Conservation (phyloP, 768 basidiomycete species). For the Cytidiella melzeri region DNA sequence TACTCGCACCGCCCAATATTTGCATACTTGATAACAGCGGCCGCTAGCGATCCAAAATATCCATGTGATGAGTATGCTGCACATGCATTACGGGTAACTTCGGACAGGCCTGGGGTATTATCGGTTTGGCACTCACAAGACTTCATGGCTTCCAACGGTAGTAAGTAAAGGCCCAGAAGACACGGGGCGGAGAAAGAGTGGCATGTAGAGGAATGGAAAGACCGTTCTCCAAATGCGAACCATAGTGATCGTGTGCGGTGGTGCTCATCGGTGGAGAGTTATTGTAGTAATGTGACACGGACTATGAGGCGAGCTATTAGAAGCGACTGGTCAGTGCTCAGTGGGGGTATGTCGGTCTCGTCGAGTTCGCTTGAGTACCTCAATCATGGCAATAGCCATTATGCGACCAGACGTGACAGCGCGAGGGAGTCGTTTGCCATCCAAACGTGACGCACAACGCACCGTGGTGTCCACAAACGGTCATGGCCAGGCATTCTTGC, state of each 20-base stretch:
- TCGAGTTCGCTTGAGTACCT: conserved; percentile 44
- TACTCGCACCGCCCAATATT: conserved; percentile 65
- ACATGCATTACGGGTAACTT: not conserved
- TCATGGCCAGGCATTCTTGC: too few relatives aligned
- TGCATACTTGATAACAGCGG: conserved; percentile 65
- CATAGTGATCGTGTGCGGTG: conserved; percentile 63
- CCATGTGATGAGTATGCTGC: conserved; percentile 65
- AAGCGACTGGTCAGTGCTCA: not conserved
- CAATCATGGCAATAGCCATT: conserved; percentile 58
- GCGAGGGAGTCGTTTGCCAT: not conserved
- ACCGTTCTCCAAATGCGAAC: conserved; percentile 69
- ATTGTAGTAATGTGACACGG: conserved; percentile 53
- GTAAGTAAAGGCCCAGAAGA: conserved; percentile 42
- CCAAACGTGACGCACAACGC: not conserved
- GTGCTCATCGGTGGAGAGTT: conserved; percentile 39
- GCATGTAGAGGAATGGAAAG: conserved; percentile 43
- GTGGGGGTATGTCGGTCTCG: too few relatives aligned
- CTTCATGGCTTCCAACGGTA: conserved; percentile 56
- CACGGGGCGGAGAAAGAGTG: conserved; percentile 48
- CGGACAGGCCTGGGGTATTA: not conserved
- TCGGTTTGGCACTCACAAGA: conserved; percentile 44
- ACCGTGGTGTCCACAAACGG: too few relatives aligned
- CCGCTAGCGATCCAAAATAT: conserved; percentile 72
- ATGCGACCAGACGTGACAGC: conserved; percentile 48
- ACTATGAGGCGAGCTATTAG: conserved; percentile 60